Conservation (phyloP, 2,329 filamentous ascomycete species). For the Rutstroemia sp. region DNA sequence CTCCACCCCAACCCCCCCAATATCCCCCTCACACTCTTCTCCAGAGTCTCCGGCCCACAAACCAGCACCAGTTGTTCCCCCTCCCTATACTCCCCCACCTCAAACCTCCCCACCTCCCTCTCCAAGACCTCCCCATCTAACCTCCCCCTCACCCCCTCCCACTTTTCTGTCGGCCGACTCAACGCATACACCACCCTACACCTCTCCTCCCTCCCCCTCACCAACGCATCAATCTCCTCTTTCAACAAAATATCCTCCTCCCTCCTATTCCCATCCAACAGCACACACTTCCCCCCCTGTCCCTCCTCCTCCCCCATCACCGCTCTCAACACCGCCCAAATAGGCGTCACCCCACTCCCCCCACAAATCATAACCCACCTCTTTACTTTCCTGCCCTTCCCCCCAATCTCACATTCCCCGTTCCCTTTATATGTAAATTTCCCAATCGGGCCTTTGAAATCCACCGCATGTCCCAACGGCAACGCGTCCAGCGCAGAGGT, state of each 20-base stretch:
- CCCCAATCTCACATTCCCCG: conserved; percentile 56
- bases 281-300: conserved; percentile 60
- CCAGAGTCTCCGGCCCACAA: conserved; percentile 71
- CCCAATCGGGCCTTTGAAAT: conserved; percentile 84
- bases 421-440: conserved; percentile 72
- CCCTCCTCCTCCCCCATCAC: conserved; percentile 57
- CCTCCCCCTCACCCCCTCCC: conserved; percentile 62
- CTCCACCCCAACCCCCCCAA: conserved; percentile 60
- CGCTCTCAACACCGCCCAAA: conserved; percentile 74
- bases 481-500: conserved; percentile 69
- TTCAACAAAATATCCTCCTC: conserved; percentile 79
- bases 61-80: conserved; percentile 59
- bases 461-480: conserved; percentile 63
- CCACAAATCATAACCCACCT: conserved; percentile 81
- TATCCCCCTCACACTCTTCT: conserved; percentile 54
- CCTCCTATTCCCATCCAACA: conserved; percentile 71
- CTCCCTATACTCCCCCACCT: not conserved
- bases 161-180: conserved; percentile 52
- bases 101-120: conserved; percentile 44
- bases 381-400: conserved; percentile 47
- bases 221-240: conserved; percentile 61
- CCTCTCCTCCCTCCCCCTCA: conserved; percentile 42
- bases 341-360: conserved; percentile 87
- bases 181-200: conserved; percentile 65
- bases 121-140: conserved; percentile 57